Percentiles rank a stretch among this genome's conserved stretches.
phyloP scores from a whole-genome alignment of 2,329 filamentous ascomycete species.

The Talaromyces sp. region DNA sequence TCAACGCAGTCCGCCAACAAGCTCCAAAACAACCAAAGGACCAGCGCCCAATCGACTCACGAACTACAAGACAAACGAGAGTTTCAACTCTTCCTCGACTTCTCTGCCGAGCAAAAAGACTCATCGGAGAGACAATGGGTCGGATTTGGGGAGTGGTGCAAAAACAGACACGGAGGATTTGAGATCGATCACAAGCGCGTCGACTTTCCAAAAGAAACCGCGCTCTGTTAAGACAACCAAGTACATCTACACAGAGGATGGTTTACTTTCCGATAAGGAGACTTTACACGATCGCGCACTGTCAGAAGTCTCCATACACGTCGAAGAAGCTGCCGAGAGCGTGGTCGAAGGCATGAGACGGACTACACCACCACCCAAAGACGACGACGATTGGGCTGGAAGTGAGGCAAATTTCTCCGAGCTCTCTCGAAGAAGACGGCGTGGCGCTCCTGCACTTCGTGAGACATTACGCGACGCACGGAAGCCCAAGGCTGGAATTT shows the following conservation, averaged over 20 bases:
- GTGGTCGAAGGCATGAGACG: conserved; percentile 26
- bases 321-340: conserved; percentile 25
- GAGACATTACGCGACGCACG: conserved; percentile 21
- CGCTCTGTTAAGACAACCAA: conserved; percentile 24
- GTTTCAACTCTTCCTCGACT: conserved; percentile 25
- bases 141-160: conserved; percentile 23
- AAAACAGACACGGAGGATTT: conserved; percentile 28
- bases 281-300: conserved; percentile 18
- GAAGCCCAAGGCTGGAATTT: conserved; percentile 40
- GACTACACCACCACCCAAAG: conserved; percentile 25
- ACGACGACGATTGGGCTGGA: conserved; percentile 35
- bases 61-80: conserved; percentile 35
- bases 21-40: conserved; percentile 35
- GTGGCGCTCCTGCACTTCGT: conserved; percentile 20
- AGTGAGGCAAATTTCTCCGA: conserved; percentile 41
- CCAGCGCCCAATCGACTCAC: conserved; percentile 43
- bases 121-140: conserved; percentile 25
- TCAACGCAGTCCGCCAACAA: conserved; percentile 48
- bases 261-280: conserved; percentile 23
- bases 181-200: conserved; percentile 24
- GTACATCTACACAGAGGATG: conserved; percentile 21
- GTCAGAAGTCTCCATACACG: conserved; percentile 21
- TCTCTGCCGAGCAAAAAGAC: conserved; percentile 29
- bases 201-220: conserved; percentile 26
- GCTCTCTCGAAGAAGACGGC: conserved; percentile 34